Conservation (phyloP, 805 yeast species). For the Nadsonia fulvescens region DNA sequence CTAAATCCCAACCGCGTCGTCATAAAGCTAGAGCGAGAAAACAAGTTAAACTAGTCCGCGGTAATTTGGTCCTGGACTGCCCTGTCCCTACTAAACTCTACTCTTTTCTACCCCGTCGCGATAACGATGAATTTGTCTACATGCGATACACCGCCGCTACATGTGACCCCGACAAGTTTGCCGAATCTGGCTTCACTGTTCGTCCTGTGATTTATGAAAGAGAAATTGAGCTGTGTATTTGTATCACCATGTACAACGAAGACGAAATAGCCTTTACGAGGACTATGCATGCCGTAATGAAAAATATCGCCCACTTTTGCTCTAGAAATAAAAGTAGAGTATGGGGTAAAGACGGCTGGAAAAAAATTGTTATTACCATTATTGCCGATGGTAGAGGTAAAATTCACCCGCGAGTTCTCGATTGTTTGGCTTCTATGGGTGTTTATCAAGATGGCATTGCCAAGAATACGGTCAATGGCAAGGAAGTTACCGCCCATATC, state of each 20-base stretch:
- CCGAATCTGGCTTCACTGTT: slow-evolving; percentile 61
- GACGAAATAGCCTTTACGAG: slow-evolving; percentile 79
- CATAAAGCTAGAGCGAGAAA: slow-evolving; percentile 53
- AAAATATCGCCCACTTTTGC: slow-evolving; percentile 74
- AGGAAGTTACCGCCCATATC: slow-evolving; percentile 80
- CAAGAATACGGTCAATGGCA: slow-evolving; percentile 79
- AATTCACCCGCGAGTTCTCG: slow-evolving; percentile 67
- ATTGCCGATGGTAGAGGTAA: slow-evolving; percentile 92
- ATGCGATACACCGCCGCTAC: slow-evolving; percentile 98
- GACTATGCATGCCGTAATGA: slow-evolving; percentile 88
- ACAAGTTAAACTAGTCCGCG: slow-evolving; percentile 56
- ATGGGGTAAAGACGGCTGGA: slow-evolving; percentile 97
- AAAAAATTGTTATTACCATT: slow-evolving; percentile 79
- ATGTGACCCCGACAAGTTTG: slow-evolving; percentile 75
- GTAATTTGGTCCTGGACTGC: slow-evolving; percentile 78
- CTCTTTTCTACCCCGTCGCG: slow-evolving; percentile 70
- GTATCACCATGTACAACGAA: slow-evolving; percentile 96
- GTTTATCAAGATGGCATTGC: slow-evolving; percentile 96
- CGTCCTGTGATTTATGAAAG: slow-evolving; percentile 76
- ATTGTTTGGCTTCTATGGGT: slow-evolving; percentile 84
- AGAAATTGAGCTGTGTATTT: slow-evolving; percentile 79
- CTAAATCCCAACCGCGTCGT: slow-evolving; percentile 32
- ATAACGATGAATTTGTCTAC: slow-evolving; percentile 81
- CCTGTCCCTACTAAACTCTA: slow-evolving; percentile 83
- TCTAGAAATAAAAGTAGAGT: slow-evolving; percentile 62